phyloP scores from a whole-genome alignment of 345 rosid species.

The Euclidium syriacum region DNA sequence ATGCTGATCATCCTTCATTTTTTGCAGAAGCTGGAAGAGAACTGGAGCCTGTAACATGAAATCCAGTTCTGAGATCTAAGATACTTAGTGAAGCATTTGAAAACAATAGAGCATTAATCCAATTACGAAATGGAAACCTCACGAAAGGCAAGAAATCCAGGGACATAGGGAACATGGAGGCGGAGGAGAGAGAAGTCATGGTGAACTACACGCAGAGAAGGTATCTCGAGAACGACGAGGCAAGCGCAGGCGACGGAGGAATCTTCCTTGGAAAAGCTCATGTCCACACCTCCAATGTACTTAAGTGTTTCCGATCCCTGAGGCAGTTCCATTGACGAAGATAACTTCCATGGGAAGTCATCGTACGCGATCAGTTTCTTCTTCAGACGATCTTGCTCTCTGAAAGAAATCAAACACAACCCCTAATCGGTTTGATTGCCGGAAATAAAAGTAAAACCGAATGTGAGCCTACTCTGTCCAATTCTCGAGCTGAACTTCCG shows the following conservation, averaged over 20 bases:
- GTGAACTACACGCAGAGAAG: slow-evolving; percentile 43
- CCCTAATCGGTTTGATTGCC: background rate
- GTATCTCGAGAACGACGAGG: slow-evolving; percentile 65
- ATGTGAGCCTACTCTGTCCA: slow-evolving; percentile 31
- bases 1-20: slow-evolving; percentile 43
- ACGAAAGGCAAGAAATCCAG: slow-evolving; percentile 88
- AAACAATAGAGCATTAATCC: background rate
- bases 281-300: slow-evolving; percentile 89
- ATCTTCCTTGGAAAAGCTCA: slow-evolving; percentile 74
- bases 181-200: slow-evolving; percentile 43
- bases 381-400: slow-evolving; percentile 60
- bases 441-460: background rate
- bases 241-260: slow-evolving; percentile 63
- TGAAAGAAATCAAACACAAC: slow-evolving; percentile 15
- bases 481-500: slow-evolving; percentile 12
- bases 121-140: slow-evolving; percentile 40
- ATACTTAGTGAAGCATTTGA: slow-evolving; percentile 9
- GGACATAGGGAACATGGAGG: slow-evolving; percentile 61
- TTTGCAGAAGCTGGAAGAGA: slow-evolving; percentile 54
- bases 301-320: slow-evolving; percentile 36
- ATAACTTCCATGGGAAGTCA: slow-evolving; percentile 60
- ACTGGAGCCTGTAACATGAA: slow-evolving; percentile 57
- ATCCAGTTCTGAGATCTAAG: background rate
- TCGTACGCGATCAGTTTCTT: slow-evolving; percentile 44
- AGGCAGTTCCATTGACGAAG: slow-evolving; percentile 7